These are phyloP conservation scores for Lipomyces sp. DNA, from an alignment of 805 yeast genomes.

Conservation along the genomic window DNA sequence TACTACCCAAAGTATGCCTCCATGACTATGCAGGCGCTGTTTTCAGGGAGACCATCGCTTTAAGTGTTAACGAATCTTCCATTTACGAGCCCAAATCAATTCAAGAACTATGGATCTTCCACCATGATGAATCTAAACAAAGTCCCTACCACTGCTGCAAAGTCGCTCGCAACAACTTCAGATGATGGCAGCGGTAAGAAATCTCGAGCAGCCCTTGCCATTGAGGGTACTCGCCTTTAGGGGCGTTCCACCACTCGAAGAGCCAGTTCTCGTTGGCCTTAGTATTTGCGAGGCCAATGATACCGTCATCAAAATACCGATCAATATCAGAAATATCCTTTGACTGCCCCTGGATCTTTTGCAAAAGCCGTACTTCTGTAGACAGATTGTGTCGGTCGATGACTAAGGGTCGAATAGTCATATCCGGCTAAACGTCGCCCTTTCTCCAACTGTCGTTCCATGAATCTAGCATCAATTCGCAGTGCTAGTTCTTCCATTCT, in stretches of 20 bases:
- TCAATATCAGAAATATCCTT: background rate
- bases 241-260: background rate
- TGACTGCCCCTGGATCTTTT: background rate
- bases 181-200: background rate
- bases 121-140: background rate
- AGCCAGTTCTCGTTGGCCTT: background rate
- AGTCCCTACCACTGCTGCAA: background rate
- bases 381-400: no score
- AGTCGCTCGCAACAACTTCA: slow-evolving; percentile 3
- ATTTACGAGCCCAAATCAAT: no score
- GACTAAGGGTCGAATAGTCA: background rate
- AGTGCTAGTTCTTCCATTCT: background rate
- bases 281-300: background rate
- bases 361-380: background rate
- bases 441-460: background rate
- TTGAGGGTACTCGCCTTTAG: no score
- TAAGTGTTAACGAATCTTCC: no score
- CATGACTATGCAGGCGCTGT: no score
- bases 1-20: no score
- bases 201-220: background rate
- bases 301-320: background rate
- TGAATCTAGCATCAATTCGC: background rate
- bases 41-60: no score
- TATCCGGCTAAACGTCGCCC: background rate
- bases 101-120: no score